Evolutionary conservation across 1,284 basidiomycete species (phyloP), one percentile per base, ranked within the genome.

Genomic region (Phellinidium pouzarii): DNA sequence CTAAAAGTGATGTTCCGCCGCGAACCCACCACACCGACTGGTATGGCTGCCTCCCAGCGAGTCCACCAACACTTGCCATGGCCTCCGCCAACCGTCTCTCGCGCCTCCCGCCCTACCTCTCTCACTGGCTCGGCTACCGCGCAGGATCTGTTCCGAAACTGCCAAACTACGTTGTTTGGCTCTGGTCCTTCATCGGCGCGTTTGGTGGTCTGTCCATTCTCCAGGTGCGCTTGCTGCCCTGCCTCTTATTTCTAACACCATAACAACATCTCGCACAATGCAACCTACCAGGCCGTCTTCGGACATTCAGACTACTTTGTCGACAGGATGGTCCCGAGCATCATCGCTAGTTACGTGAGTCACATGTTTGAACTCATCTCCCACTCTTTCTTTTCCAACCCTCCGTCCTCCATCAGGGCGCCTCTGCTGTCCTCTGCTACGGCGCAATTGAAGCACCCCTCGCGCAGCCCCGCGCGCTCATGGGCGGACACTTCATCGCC

Each of bases 401-500:
- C 14, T 44, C 43, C 36, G 25, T 47, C 40, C 23, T 5, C 26
- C 3, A n/a, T n/a, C 61, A 80, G 77, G 81, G 80, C 19, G 82
- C 82, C 12, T 75, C 75, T 3, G 80, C 79, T 8, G 78, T 82
- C 2, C 68, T 86, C 23, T 68, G 77, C 19, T 84, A 78, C 56
- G 79, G 77, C 11, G 73, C 75, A 1, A 73, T 81, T 34, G 80
- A 84, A 34, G 70, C 72, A 1, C 82, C 82, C 2, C 65, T 84
- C 31, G 74, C 79, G 0, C 82, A 84, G 63, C 81, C 83, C 8
- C 71, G 80, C n/a, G 68, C 77, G 9, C 66, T 83, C 12, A 51
- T 85, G 27, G 74, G 75, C 1, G 79, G 80, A 0, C 79, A 82
- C 56, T 73, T 80, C 59, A 55, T 81, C n/a, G 72, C 73, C 12